A percentile compares a stretch with the other conserved stretches of the same genome.
Evolutionary conservation across 768 basidiomycete genomes (phyloP).

Genomic region (Collybia nuda): DNA sequence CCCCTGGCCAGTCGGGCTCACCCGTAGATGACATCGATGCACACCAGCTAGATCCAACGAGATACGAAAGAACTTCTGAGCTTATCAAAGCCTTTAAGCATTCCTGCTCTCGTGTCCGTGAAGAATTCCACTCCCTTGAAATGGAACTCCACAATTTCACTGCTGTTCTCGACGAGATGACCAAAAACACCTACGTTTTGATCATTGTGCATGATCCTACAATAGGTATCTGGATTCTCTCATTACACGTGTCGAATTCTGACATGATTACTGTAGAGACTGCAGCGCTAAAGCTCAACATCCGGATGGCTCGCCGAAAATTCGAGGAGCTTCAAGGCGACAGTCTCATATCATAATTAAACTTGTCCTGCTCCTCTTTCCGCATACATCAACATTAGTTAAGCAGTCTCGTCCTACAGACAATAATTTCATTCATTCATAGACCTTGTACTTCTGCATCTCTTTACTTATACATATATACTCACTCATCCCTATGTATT

Average conservation of each 20-base stretch:
- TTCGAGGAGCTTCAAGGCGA: slow-evolving; percentile 89
- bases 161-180: slow-evolving; percentile 90
- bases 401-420: background rate
- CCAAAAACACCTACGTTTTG: slow-evolving; percentile 90
- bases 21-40: slow-evolving; percentile 28
- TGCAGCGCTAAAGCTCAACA: slow-evolving; percentile 84
- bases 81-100: slow-evolving; percentile 96
- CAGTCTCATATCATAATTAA: slow-evolving; percentile 40
- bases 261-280: slow-evolving; percentile 57
- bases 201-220: slow-evolving; percentile 87
- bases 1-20: slow-evolving; percentile 10
- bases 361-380: no score
- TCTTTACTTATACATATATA: no score
- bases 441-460: no score
- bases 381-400: no score
- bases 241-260: background rate
- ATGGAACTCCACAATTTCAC: slow-evolving; percentile 86
- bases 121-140: slow-evolving; percentile 85
- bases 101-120: slow-evolving; percentile 80
- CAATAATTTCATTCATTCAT: background rate
- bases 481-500: background rate
- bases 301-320: slow-evolving; percentile 80
- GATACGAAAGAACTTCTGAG: slow-evolving; percentile 88
- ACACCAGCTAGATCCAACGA: slow-evolving; percentile 60
- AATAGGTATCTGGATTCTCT: slow-evolving; percentile 53